Evolutionary conservation across 495 filamentous ascomycete genomes (phyloP), one percentile per base, ranked within the genome.

Genomic region (Thermochaetoides thermophila): DNA sequence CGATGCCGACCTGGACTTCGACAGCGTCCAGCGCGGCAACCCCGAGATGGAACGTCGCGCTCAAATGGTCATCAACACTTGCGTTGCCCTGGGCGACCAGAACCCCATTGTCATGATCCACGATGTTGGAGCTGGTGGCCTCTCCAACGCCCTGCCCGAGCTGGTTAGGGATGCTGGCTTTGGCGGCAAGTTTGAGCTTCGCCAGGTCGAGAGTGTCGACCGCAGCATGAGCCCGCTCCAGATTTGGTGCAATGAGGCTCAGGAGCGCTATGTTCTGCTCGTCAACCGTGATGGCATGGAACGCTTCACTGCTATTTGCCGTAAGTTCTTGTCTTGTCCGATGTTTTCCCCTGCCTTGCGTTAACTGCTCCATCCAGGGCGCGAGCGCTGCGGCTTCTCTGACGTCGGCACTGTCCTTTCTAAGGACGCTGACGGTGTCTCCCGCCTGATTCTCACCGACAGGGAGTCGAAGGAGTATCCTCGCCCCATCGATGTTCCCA

Each of bases 211-310:
- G 43, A 94, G 68, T 49, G 80, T 83, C 0, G 91, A 96, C 51
- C 69, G 62, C 23, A 76, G 84, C 46, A 86, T 95, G 81, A 92
- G 83, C 52, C 86, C 87, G 15, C 69, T 94, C 46, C 80, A 95
- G 51, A 92, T 96, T 22, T 96, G 86, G 87, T 93, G 86, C 58
- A 87, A 82, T 43, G 86, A 95, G 46, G 91, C 89, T 2, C 89
- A 97, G 45, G 89, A 97, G 56, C 66, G 89, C 48, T 97, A 95
- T 43, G 89, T 96, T 12, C 50, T 95, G 43, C 69, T 84, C 8
- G 71, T 97, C 39, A 79, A 81, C 21, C 68, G 70, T 34, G 78
- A 84, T 3, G 63, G 73, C 20, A 71, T 96, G 49, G 81, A 84
- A 39, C 74, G 70, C 18, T 96, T 96, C 57, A 77, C 75, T 26